Evolutionary conservation across 2,329 filamentous ascomycete species (phyloP).

Genomic region (Fusarium goolgardi): DNA sequence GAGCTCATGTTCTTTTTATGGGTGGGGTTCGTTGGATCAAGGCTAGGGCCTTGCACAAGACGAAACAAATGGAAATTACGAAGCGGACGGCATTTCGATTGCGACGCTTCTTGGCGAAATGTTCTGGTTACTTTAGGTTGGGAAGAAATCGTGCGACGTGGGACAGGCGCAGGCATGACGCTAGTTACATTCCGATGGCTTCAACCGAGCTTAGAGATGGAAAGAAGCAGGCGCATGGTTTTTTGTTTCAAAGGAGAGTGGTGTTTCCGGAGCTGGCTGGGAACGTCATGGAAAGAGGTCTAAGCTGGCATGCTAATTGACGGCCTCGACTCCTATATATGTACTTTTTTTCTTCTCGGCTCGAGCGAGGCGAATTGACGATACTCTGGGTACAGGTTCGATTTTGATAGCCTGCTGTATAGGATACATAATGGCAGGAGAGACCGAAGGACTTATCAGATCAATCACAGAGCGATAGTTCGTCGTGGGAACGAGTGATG

Average conservation of each 20-base stretch:
- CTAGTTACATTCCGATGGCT: conserved; percentile 34
- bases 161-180: conserved; percentile 16
- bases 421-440: neutral
- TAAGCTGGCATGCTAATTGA: conserved; percentile 35
- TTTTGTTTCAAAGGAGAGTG: conserved; percentile 38
- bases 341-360: conserved; percentile 29
- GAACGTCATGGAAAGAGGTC: conserved; percentile 28
- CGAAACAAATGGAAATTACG: conserved; percentile 22
- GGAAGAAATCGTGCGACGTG: conserved; percentile 16
- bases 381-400: conserved; percentile 15
- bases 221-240: conserved; percentile 39
- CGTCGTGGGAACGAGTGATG: neutral
- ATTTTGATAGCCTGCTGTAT: neutral
- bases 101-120: conserved; percentile 16
- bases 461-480: conserved; percentile 1
- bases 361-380: conserved; percentile 37
- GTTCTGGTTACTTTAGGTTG: conserved; percentile 20
- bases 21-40: conserved; percentile 31
- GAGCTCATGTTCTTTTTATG: conserved; percentile 27
- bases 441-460: conserved; percentile 1
- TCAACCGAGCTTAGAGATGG: conserved; percentile 21
- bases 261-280: conserved; percentile 39
- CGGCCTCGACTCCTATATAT: conserved; percentile 35
- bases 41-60: conserved; percentile 34
- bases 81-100: conserved; percentile 19